A percentile compares a stretch with the other conserved stretches of the same genome.
Evolutionary conservation across 805 yeast genomes (phyloP).

Genomic region (Saturnispora galanensis): DNA sequence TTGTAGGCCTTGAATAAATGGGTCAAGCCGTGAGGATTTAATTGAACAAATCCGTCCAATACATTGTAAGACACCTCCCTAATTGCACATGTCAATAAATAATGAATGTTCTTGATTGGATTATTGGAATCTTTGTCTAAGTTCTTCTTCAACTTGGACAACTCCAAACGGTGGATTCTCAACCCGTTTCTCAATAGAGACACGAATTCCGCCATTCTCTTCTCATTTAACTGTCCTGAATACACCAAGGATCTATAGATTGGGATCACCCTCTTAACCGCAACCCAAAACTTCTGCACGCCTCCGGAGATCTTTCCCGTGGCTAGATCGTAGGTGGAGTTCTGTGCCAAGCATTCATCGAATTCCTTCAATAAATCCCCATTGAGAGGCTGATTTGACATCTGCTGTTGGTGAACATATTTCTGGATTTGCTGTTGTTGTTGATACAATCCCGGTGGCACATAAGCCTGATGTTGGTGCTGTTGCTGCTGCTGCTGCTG

Average conservation of each 20-base stretch:
- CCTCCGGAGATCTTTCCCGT: slow-evolving; percentile 31
- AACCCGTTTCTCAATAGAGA: slow-evolving; percentile 46
- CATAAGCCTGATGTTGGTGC: slow-evolving; percentile 2
- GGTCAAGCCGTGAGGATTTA: slow-evolving; percentile 47
- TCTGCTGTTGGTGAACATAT: neutral
- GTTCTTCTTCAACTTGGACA: slow-evolving; percentile 46
- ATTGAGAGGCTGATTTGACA: neutral
- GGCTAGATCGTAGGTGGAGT: slow-evolving; percentile 28
- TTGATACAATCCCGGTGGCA: neutral
- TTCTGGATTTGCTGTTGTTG: slow-evolving; percentile 1
- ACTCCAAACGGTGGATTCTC: slow-evolving; percentile 44
- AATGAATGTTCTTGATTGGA: slow-evolving; percentile 46
- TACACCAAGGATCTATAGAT: slow-evolving; percentile 38
- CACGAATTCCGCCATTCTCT: slow-evolving; percentile 39
- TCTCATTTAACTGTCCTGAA: slow-evolving; percentile 38
- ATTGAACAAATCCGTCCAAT: slow-evolving; percentile 31
- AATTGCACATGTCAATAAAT: slow-evolving; percentile 38
- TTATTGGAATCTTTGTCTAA: slow-evolving; percentile 49
- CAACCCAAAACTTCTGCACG: slow-evolving; percentile 42
- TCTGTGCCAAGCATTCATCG: slow-evolving; percentile 37
- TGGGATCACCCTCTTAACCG: slow-evolving; percentile 41
- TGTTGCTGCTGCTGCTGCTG: slow-evolving; percentile 1
- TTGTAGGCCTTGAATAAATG: slow-evolving; percentile 48
- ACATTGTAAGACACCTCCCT: slow-evolving; percentile 44
- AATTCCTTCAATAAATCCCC: slow-evolving; percentile 19